Conservation (phyloP, 176 grass and related monocot species). For the Musa schizocarpa region DNA sequence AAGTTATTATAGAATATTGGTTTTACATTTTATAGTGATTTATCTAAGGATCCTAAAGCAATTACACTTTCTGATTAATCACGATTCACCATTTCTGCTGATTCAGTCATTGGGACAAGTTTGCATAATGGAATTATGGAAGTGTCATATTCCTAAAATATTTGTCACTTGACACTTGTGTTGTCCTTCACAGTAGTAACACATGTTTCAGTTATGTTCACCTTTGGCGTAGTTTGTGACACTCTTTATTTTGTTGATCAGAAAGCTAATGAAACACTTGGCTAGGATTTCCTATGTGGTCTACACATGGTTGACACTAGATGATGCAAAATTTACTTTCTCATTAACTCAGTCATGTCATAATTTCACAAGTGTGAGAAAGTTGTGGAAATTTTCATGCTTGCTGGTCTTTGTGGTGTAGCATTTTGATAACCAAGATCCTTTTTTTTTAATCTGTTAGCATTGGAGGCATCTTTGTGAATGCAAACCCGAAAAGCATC, state of each 20-base stretch:
- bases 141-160: not conserved
- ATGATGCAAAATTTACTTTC: too few relatives aligned
- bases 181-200: too few relatives aligned
- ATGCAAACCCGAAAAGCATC: constrained; percentile 63
- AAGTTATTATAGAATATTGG: not conserved
- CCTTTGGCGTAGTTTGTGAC: too few relatives aligned
- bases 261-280: too few relatives aligned
- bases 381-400: too few relatives aligned
- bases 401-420: not conserved
- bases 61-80: not conserved
- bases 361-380: too few relatives aligned
- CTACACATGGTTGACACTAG: too few relatives aligned
- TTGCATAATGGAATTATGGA: not conserved
- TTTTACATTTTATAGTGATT: not conserved
- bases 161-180: not conserved
- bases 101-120: not conserved
- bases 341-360: too few relatives aligned
- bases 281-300: too few relatives aligned
- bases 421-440: not conserved
- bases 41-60: not conserved
- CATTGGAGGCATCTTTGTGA: constrained; percentile 96
- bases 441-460: constrained; percentile 34
- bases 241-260: too few relatives aligned
- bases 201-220: too few relatives aligned
- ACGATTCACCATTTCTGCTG: not conserved